phyloP scores from a whole-genome alignment of 345 rosid species.

The Barbarea vulgaris region DNA sequence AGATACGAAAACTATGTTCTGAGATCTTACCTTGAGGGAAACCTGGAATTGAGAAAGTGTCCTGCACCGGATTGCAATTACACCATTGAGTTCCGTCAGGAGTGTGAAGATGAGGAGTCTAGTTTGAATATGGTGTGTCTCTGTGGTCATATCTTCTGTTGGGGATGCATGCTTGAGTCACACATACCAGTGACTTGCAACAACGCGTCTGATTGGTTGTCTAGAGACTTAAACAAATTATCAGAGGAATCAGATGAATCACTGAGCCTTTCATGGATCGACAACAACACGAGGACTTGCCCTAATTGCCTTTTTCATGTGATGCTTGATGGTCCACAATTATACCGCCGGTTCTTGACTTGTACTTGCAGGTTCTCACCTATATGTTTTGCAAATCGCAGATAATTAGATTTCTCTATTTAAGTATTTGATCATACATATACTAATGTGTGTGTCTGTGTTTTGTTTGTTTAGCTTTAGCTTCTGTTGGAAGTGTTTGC shows the following conservation, averaged over 20 bases:
- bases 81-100: background rate
- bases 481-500: slow-evolving; percentile 13
- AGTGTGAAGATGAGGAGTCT: background rate
- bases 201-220: slow-evolving; percentile 32
- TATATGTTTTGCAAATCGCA: background rate
- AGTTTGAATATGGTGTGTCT: slow-evolving; percentile 28
- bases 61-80: slow-evolving; percentile 5
- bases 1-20: slow-evolving; percentile 12
- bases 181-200: slow-evolving; percentile 39
- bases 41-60: background rate
- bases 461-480: slow-evolving; percentile 7
- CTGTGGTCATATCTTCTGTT: slow-evolving; percentile 33
- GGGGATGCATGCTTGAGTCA: slow-evolving; percentile 31
- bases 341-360: background rate
- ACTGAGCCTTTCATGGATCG: background rate
- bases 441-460: slow-evolving; percentile 6
- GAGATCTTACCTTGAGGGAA: slow-evolving; percentile 11
- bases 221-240: background rate
- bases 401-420: background rate
- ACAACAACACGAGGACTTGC: slow-evolving; percentile 5
- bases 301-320: slow-evolving; percentile 15
- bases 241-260: background rate
- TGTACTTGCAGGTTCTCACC: slow-evolving; percentile 29
- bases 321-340: background rate
- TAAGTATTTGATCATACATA: background rate